Conservation (phyloP, 768 basidiomycete genomes). For the Leccinum arenicola region DNA sequence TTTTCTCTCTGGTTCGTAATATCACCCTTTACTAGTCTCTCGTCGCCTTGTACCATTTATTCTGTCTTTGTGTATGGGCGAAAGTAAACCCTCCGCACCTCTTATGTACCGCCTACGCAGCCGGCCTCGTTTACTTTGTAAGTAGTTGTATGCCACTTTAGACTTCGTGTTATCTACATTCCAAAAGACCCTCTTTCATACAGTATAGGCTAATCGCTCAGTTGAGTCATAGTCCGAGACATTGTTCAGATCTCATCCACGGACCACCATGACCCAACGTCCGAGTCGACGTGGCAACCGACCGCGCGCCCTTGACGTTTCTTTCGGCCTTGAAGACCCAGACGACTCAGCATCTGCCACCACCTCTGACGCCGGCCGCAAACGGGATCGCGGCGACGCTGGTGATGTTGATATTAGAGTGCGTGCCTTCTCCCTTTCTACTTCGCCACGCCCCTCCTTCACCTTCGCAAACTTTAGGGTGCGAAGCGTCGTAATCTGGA, state of each 20-base stretch:
- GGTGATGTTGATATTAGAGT: constrained; percentile 17
- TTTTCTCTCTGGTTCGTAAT: constrained; percentile 14
- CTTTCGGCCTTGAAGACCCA: constrained; percentile 44
- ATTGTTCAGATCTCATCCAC: neutral
- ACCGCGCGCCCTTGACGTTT: constrained; percentile 54
- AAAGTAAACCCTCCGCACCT: constrained; percentile 10
- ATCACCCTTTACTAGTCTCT: constrained; percentile 1
- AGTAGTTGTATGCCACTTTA: neutral
- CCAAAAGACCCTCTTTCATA: neutral
- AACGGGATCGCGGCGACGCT: constrained; percentile 21
- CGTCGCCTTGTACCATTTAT: constrained; percentile 9
- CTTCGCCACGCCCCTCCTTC: neutral
- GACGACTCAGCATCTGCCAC: constrained; percentile 19
- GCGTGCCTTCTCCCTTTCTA: neutral
- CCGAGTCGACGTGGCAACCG: constrained; percentile 33
- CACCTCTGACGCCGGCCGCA: constrained; percentile 28
- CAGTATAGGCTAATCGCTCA: neutral
- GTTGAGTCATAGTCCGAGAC: neutral
- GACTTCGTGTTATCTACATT: neutral
- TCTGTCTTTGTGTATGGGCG: constrained; percentile 1
- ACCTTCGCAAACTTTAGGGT: constrained; percentile 8
- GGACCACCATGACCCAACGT: neutral
- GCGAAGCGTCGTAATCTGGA: constrained; percentile 31
- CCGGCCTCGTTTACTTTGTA: neutral
- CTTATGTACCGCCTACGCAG: constrained; percentile 15